A percentile compares a stretch with the other conserved stretches of the same genome.
phyloP scores from a whole-genome alignment of 164 flowering plant species.

The Euptelea pleiosperma region DNA sequence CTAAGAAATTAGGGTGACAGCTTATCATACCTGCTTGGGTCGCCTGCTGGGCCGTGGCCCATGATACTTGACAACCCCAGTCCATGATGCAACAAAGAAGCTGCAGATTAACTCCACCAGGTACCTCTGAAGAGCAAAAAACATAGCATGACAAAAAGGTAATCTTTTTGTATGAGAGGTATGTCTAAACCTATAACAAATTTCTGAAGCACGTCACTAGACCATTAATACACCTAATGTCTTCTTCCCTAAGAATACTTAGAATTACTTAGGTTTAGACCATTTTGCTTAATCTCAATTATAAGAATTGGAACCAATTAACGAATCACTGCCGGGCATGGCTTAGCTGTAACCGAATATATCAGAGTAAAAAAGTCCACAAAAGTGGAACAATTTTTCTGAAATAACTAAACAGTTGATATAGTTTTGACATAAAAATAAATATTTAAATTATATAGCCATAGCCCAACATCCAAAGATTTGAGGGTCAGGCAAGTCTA shows the following conservation, averaged over 20 bases:
- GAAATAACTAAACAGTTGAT: too few relatives aligned
- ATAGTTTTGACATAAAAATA: too few relatives aligned
- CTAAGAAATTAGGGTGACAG: not conserved
- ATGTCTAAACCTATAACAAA: not conserved
- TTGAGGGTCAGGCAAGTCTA: too few relatives aligned
- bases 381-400: too few relatives aligned
- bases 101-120: slow-evolving; percentile 91
- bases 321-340: too few relatives aligned
- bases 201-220: not conserved
- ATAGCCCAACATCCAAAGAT: too few relatives aligned
- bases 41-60: slow-evolving; percentile 96
- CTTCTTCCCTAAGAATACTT: not conserved
- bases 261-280: too few relatives aligned
- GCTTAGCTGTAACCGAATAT: too few relatives aligned
- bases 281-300: too few relatives aligned
- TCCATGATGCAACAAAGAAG: slow-evolving; percentile 99
- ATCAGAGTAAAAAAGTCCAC: too few relatives aligned
- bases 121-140: slow-evolving; percentile 52
- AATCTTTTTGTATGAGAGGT: not conserved
- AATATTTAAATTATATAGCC: too few relatives aligned
- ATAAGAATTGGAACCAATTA: too few relatives aligned
- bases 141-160: not conserved
- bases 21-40: slow-evolving; percentile 66
- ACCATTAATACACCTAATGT: not conserved
- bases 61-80: slow-evolving; percentile 95